Evolutionary conservation across 306 rosid species (phyloP).

Genomic region (Medicago ruthenica): DNA sequence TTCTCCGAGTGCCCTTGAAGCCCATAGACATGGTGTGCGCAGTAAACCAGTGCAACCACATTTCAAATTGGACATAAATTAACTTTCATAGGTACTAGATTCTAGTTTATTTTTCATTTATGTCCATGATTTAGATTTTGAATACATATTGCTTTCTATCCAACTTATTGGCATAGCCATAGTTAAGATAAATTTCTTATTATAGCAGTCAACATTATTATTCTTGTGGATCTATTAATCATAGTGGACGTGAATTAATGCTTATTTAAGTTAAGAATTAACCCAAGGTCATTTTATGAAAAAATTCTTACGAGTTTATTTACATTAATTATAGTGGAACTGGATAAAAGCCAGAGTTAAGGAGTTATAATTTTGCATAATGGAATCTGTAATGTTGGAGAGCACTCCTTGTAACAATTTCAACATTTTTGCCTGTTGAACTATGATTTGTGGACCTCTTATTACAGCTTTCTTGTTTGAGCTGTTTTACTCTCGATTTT

Average conservation of each 20-base stretch:
- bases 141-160: conserved; percentile 33
- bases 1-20: conserved; percentile 58
- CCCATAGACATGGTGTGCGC: conserved; percentile 25
- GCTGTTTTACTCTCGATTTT: too few relatives aligned
- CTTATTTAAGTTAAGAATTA: too few relatives aligned
- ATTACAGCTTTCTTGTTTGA: too few relatives aligned
- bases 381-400: too few relatives aligned
- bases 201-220: conserved; percentile 18
- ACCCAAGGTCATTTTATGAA: too few relatives aligned
- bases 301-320: too few relatives aligned
- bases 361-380: too few relatives aligned
- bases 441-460: too few relatives aligned
- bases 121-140: conserved; percentile 35
- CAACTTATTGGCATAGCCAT: conserved; percentile 32
- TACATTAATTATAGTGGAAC: too few relatives aligned
- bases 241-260: conserved; percentile 4
- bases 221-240: conserved; percentile 30
- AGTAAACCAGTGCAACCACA: conserved; percentile 42
- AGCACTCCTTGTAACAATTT: too few relatives aligned
- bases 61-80: conserved; percentile 39
- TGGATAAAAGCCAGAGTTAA: too few relatives aligned
- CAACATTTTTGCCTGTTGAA: too few relatives aligned
- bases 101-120: conserved; percentile 51
- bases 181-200: conserved; percentile 25
- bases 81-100: conserved; percentile 42